Evolutionary conservation across 2,329 filamentous ascomycete species (phyloP).

Genomic region (Aureobasidium sp.): DNA sequence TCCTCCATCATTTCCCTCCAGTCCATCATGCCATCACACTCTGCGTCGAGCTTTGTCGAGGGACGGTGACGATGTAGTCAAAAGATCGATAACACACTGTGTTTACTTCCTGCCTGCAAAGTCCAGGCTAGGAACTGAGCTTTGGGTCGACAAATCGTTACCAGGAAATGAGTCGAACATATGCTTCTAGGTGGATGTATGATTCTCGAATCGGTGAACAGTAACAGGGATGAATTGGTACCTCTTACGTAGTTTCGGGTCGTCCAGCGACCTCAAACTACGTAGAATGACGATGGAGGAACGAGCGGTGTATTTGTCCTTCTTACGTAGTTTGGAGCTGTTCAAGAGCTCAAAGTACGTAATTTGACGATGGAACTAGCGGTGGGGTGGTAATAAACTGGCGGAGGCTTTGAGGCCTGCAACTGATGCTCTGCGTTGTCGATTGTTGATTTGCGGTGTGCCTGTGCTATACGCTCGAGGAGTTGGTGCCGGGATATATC

Average conservation of each 20-base stretch:
- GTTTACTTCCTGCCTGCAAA: background rate
- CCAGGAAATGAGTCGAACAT: background rate
- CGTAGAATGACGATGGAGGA: background rate
- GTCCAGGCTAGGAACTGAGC: background rate
- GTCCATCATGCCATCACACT: background rate
- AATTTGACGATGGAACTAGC: background rate
- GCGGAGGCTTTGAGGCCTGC: background rate
- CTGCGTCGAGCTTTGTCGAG: background rate
- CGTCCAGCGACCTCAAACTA: background rate
- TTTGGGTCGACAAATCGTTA: background rate
- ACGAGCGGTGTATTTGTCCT: background rate
- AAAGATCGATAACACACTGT: background rate
- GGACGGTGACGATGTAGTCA: background rate
- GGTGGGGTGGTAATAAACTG: background rate
- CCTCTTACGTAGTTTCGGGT: constrained; percentile 1
- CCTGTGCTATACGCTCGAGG: background rate
- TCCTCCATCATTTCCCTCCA: background rate
- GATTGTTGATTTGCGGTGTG: background rate
- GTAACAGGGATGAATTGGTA: background rate
- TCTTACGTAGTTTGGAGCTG: background rate
- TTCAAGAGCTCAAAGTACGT: background rate
- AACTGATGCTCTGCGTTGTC: background rate
- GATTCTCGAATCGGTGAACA: background rate
- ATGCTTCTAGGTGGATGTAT: background rate
- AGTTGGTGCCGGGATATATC: background rate